Percentiles rank a stretch among this genome's conserved stretches.
Evolutionary conservation across 2,329 filamentous ascomycete genomes (phyloP).

Genomic region (Geosmithia putterillii): DNA sequence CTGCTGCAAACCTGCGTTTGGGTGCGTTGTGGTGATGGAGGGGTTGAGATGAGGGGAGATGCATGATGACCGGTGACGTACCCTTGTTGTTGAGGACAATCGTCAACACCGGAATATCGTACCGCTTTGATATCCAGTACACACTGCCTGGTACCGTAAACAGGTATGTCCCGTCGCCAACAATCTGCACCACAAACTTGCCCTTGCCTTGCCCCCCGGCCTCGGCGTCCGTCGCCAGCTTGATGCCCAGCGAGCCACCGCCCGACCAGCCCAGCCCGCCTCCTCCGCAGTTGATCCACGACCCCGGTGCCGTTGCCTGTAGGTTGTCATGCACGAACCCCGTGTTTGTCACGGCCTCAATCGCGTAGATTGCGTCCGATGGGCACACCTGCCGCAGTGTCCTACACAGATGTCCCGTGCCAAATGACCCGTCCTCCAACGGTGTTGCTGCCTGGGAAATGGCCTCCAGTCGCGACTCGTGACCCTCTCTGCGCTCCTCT

Average conservation of each 20-base stretch:
- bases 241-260: constrained; percentile 62
- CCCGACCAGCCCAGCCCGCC: constrained; percentile 69
- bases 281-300: constrained; percentile 67
- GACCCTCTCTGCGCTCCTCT: constrained; percentile 40
- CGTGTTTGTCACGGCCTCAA: constrained; percentile 65
- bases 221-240: constrained; percentile 41
- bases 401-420: constrained; percentile 18
- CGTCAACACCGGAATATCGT: constrained; percentile 40
- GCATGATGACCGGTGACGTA: constrained; percentile 7
- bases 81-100: constrained; percentile 46
- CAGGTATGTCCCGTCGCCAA: constrained; percentile 44
- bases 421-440: constrained; percentile 38
- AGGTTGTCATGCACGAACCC: constrained; percentile 55
- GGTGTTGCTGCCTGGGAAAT: constrained; percentile 48
- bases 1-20: background rate
- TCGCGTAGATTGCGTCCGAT: constrained; percentile 51
- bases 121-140: constrained; percentile 42
- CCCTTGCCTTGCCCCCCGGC: constrained; percentile 32
- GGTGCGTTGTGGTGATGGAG: too few species aligned
- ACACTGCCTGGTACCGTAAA: constrained; percentile 42
- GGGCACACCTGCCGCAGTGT: constrained; percentile 12
- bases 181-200: constrained; percentile 41
- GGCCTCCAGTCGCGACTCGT: constrained; percentile 43
- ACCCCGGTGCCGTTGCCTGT: constrained; percentile 50
- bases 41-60: background rate